Conservation (phyloP, 2,329 filamentous ascomycete species). For the Colletotrichum falcatum region DNA sequence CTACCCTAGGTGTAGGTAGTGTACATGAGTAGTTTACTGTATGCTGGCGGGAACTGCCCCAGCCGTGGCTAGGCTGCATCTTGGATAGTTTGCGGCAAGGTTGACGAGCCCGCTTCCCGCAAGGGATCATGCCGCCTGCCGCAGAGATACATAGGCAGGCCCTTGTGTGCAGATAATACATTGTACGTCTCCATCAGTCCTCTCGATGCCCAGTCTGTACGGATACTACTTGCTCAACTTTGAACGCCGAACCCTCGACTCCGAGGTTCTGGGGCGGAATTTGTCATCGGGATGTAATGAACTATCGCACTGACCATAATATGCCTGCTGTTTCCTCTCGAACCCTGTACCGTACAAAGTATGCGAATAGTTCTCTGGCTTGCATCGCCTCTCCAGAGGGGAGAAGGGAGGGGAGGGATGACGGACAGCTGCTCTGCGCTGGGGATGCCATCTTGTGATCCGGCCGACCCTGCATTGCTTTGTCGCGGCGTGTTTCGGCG, state of each 20-base stretch:
- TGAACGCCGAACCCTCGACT: background rate
- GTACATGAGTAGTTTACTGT: slow-evolving; percentile 2
- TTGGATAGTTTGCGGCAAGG: slow-evolving; percentile 16
- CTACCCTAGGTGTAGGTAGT: background rate
- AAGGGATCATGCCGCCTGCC: slow-evolving; percentile 18
- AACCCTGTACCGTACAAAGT: background rate
- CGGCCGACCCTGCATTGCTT: slow-evolving; percentile 4
- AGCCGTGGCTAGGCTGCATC: slow-evolving; percentile 23
- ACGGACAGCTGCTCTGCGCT: slow-evolving; percentile 1
- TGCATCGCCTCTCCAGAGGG: slow-evolving; percentile 1
- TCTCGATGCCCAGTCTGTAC: slow-evolving; percentile 2
- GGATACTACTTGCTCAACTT: too few relatives aligned
- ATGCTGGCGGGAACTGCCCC: slow-evolving; percentile 17
- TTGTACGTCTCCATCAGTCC: background rate
- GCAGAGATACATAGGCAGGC: background rate
- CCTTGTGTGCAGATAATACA: slow-evolving; percentile 2
- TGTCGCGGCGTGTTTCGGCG: slow-evolving; percentile 26
- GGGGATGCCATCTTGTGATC: slow-evolving; percentile 19
- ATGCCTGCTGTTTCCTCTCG: background rate
- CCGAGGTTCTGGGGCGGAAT: background rate
- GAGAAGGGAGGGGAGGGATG: slow-evolving; percentile 2
- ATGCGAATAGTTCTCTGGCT: background rate
- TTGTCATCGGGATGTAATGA: background rate
- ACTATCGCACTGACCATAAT: background rate
- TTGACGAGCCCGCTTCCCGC: slow-evolving; percentile 16